Evolutionary conservation across 805 yeast species (phyloP).

Genomic region (Jamesozyma rosinii): DNA sequence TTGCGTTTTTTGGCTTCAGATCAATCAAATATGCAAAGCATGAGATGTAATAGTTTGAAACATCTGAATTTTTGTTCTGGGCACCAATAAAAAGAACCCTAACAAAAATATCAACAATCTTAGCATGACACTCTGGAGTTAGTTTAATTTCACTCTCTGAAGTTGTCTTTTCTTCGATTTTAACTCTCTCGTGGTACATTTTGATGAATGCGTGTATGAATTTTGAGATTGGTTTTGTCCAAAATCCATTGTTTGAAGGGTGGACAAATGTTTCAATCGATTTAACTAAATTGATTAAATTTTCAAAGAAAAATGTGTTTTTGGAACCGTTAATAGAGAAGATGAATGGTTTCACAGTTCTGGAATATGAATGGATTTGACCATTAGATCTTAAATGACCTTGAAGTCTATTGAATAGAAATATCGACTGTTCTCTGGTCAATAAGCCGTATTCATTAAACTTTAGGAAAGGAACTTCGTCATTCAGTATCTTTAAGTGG

Average conservation of each 20-base stretch:
- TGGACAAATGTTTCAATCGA: slow-evolving; percentile 76
- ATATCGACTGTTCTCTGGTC: slow-evolving; percentile 51
- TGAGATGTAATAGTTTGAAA: slow-evolving; percentile 50
- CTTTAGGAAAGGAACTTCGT: slow-evolving; percentile 32
- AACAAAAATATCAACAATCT: slow-evolving; percentile 38
- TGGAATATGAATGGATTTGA: slow-evolving; percentile 36
- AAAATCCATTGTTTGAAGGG: slow-evolving; percentile 81
- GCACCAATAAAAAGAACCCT: slow-evolving; percentile 53
- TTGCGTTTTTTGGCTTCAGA: slow-evolving; percentile 41
- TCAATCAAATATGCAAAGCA: slow-evolving; percentile 57
- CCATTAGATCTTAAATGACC: slow-evolving; percentile 33
- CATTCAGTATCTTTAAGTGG: slow-evolving; percentile 24
- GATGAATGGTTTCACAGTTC: slow-evolving; percentile 41
- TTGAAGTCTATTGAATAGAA: slow-evolving; percentile 48
- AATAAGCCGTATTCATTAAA: slow-evolving; percentile 54
- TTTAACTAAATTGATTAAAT: slow-evolving; percentile 46
- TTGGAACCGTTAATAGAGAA: slow-evolving; percentile 50
- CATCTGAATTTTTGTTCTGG: slow-evolving; percentile 57
- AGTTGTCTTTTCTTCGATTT: slow-evolving; percentile 40
- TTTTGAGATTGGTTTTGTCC: slow-evolving; percentile 66
- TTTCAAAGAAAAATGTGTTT: slow-evolving; percentile 40
- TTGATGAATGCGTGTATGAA: slow-evolving; percentile 52
- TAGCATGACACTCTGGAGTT: slow-evolving; percentile 28
- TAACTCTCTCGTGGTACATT: slow-evolving; percentile 49
- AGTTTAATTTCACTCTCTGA: slow-evolving; percentile 20